Conservation (phyloP, 139 green algal species). For the Picochlorum sp. region DNA sequence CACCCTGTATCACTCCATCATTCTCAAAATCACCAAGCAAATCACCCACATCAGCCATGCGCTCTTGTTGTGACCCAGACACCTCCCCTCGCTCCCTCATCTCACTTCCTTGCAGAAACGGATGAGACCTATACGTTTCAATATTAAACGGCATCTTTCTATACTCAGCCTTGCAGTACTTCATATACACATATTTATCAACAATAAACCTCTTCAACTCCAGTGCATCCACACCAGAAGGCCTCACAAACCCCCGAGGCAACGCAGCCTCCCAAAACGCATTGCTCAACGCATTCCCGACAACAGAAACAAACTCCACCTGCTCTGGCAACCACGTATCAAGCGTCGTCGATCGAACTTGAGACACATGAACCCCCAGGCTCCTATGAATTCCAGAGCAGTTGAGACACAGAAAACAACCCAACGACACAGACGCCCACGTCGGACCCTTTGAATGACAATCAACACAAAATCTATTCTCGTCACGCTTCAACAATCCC, state of each 20-base stretch:
- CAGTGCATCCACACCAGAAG: conserved; percentile 62
- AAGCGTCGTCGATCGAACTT: conserved; percentile 72
- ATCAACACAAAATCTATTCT: conserved; percentile 73
- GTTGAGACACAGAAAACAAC: conserved; percentile 83
- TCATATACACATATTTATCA: conserved; percentile 47
- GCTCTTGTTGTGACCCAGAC: not conserved
- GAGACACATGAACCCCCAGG: conserved; percentile 80
- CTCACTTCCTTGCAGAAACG: conserved; percentile 34
- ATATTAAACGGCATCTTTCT: conserved; percentile 46
- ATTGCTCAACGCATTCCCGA: conserved; percentile 76
- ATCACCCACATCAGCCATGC: not conserved
- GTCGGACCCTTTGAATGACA: conserved; percentile 69
- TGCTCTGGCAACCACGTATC: conserved; percentile 91
- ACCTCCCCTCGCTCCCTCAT: not conserved
- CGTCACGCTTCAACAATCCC: conserved; percentile 58
- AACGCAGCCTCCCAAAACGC: conserved; percentile 77
- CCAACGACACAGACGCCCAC: conserved; percentile 80
- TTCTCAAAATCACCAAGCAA: not conserved
- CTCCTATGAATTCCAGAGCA: conserved; percentile 81
- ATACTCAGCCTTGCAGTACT: conserved; percentile 36
- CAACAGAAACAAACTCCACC: conserved; percentile 71
- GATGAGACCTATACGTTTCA: conserved; percentile 66
- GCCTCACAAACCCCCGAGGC: conserved; percentile 55
- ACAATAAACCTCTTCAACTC: conserved; percentile 61
- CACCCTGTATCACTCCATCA: not conserved